Evolutionary conservation across 768 basidiomycete species (phyloP), one percentile per base, ranked within the genome.

Genomic region (Tulasnella sp.): DNA sequence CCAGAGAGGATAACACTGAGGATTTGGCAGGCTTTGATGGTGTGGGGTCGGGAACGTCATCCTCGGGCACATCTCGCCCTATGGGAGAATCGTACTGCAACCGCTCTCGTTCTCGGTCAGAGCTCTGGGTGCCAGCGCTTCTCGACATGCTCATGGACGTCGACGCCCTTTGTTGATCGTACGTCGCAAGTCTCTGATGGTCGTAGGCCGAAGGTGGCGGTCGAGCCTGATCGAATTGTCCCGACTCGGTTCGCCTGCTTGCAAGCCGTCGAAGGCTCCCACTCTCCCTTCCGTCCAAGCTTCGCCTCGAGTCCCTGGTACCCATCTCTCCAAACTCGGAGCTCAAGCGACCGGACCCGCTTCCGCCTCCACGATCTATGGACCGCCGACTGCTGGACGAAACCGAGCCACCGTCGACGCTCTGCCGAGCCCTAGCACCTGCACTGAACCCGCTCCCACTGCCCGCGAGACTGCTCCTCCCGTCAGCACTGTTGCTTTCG

Each of bases 331-430:
- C 44, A 42, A 44, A 34, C 24, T 42, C 68, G 10, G 31, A 39
- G n/a, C 78, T 71, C 19, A 44, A 19, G 16, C 78, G 31, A 19
- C 62, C 62, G 1, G 42, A 42, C 4, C 34, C 34, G 62, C 62
- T 68, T 27, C 62, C 62, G 7, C 62, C 62, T 27, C 14, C 40
- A 21, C 44, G 71, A 8, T 79, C 78, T 18, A 76, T 44, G 9
- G 46, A 52, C 56, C 75, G 56, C 42, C 75, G 38, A 38, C 75
- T 42, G 42, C 75, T 56, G 31, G 75, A 76, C 48, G 75, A 76
- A 40, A 58, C 46, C 2, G 72, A 74, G 24, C 71, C 44, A n/a
- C 62, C 78, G 40, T 79, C 78, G 40, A 79, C 72, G 40, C 78
- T 79, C 71, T 74, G 39, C 42, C 78, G 39, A 27, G 71, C 76